phyloP scores from a whole-genome alignment of 148 eudicot species.

The Rhododendron ovatum region DNA sequence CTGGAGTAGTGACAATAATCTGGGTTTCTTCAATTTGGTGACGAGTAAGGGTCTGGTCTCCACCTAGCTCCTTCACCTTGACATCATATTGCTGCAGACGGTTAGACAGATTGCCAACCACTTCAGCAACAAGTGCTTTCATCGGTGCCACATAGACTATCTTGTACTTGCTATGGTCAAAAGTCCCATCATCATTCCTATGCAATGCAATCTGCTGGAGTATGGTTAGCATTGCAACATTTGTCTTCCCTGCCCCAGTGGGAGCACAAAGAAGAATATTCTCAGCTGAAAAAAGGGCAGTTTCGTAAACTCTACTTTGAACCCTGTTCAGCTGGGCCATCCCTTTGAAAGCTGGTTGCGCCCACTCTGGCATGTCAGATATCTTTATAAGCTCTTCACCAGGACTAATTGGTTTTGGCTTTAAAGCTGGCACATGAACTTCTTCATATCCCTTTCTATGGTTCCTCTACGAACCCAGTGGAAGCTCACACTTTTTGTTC shows the following conservation, averaged over 20 bases:
- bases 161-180: slow-evolving; percentile 43
- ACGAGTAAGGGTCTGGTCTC: slow-evolving; percentile 53
- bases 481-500: slow-evolving; percentile 50
- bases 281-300: slow-evolving; percentile 57
- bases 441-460: slow-evolving; percentile 57
- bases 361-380: slow-evolving; percentile 66
- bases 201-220: slow-evolving; percentile 60
- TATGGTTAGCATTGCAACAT: slow-evolving; percentile 68
- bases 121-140: slow-evolving; percentile 70
- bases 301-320: slow-evolving; percentile 61
- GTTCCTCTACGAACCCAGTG: slow-evolving; percentile 48
- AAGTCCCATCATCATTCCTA: slow-evolving; percentile 43
- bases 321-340: slow-evolving; percentile 64
- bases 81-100: slow-evolving; percentile 53
- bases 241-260: slow-evolving; percentile 69
- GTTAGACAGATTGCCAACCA: slow-evolving; percentile 55
- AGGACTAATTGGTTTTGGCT: slow-evolving; percentile 41
- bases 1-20: slow-evolving; percentile 71
- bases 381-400: slow-evolving; percentile 52
- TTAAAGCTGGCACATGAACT: slow-evolving; percentile 62
- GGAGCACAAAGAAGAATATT: slow-evolving; percentile 69
- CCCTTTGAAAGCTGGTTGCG: slow-evolving; percentile 60
- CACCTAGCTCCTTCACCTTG: slow-evolving; percentile 65
- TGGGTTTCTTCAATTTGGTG: slow-evolving; percentile 71
- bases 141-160: slow-evolving; percentile 69